Percentiles rank a stretch among this genome's conserved stretches.
Evolutionary conservation across 116 monocot species (phyloP).

Genomic region (Iris pallida): DNA sequence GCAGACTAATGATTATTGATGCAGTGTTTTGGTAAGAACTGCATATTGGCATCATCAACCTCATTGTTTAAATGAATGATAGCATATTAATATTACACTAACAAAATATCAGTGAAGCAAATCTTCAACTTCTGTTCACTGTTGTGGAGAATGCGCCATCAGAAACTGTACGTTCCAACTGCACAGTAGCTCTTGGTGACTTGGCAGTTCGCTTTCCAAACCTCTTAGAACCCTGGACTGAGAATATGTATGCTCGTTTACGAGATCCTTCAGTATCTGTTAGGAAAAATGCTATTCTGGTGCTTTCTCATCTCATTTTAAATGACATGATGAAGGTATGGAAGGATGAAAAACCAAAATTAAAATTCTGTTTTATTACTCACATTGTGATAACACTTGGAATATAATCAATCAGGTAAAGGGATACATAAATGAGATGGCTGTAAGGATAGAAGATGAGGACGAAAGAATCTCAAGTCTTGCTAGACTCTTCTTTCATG

Average conservation of each 20-base stretch:
- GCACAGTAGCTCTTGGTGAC: slow-evolving; percentile 91
- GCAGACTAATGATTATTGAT: slow-evolving; percentile 96
- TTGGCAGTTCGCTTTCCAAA: slow-evolving; percentile 96
- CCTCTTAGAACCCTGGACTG: slow-evolving; percentile 95
- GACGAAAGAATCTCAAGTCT: slow-evolving; percentile 92
- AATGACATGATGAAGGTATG: slow-evolving; percentile 99
- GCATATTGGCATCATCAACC: not conserved
- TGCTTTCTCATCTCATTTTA: slow-evolving; percentile 96
- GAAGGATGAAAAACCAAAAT: not conserved
- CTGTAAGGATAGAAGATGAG: slow-evolving; percentile 80
- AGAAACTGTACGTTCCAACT: slow-evolving; percentile 95
- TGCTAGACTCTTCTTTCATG: slow-evolving; percentile 93
- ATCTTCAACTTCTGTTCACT: slow-evolving; percentile 95
- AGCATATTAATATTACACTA: not conserved
- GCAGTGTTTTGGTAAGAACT: slow-evolving; percentile 79
- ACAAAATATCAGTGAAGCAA: slow-evolving; percentile 63
- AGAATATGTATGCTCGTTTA: slow-evolving; percentile 86
- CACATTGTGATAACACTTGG: not conserved
- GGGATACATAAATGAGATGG: slow-evolving; percentile 98
- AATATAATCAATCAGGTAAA: slow-evolving; percentile 62
- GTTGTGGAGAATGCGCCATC: slow-evolving; percentile 78
- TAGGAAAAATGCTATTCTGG: slow-evolving; percentile 95
- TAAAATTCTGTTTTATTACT: not conserved
- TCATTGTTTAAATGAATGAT: not conserved
- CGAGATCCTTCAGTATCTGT: slow-evolving; percentile 79